Conservation (phyloP, 768 basidiomycete species). For the Lactarius trivialis region DNA sequence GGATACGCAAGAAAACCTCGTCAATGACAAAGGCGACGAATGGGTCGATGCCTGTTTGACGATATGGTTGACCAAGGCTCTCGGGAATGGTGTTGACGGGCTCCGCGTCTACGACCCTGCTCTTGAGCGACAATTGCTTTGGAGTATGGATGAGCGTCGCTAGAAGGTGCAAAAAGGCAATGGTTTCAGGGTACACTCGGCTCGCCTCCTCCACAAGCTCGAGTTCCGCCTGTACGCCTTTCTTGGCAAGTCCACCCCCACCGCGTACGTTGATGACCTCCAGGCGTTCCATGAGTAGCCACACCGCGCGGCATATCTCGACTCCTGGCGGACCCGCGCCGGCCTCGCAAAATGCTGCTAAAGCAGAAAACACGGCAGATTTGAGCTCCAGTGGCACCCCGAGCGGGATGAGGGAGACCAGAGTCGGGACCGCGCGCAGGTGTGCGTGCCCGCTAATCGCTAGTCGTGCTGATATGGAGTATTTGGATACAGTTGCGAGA, state of each 20-base stretch:
- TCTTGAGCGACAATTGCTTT: slow-evolving; percentile 59
- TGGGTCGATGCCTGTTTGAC: slow-evolving; percentile 72
- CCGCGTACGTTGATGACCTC: slow-evolving; percentile 77
- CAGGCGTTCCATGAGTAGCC: slow-evolving; percentile 76
- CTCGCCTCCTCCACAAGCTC: slow-evolving; percentile 80
- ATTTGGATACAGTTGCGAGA: slow-evolving; percentile 63
- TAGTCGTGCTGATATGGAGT: slow-evolving; percentile 72
- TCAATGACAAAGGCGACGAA: slow-evolving; percentile 86
- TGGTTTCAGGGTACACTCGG: slow-evolving; percentile 79
- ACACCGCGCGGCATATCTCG: slow-evolving; percentile 76
- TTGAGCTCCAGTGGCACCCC: slow-evolving; percentile 88
- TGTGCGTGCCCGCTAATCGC: slow-evolving; percentile 70
- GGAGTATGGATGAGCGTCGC: slow-evolving; percentile 78
- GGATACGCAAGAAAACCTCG: slow-evolving; percentile 76
- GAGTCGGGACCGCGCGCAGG: slow-evolving; percentile 74
- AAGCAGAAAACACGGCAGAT: slow-evolving; percentile 72
- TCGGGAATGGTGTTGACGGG: slow-evolving; percentile 74
- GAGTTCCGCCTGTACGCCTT: slow-evolving; percentile 80
- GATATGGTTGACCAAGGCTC: slow-evolving; percentile 69
- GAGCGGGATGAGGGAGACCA: slow-evolving; percentile 71
- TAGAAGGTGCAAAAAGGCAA: slow-evolving; percentile 80
- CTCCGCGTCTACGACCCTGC: slow-evolving; percentile 51
- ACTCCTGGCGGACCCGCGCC: slow-evolving; percentile 67
- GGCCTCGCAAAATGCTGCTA: slow-evolving; percentile 77
- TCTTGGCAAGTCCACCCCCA: slow-evolving; percentile 45